Percentiles rank a stretch among this genome's conserved stretches.
Evolutionary conservation across 768 basidiomycete species (phyloP).

Genomic region (Erythrobasidium yunnanense): DNA sequence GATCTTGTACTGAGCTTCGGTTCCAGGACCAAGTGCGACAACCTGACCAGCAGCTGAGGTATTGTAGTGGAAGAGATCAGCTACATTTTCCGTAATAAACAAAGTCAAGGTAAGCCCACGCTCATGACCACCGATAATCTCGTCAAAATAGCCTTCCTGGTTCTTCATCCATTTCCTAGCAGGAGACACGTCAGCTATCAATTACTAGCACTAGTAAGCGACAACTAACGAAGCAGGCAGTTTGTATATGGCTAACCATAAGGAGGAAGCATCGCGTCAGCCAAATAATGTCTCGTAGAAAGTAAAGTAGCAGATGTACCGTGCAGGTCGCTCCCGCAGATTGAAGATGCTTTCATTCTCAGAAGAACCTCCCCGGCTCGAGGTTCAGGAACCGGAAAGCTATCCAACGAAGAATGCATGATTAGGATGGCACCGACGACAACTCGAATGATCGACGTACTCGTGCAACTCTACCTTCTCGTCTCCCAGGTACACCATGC

Average conservation of each 20-base stretch:
- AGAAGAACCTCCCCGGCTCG: slow-evolving; percentile 9
- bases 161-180: slow-evolving; percentile 23
- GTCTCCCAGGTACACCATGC: slow-evolving; percentile 14
- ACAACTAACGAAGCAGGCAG: slow-evolving; percentile 12
- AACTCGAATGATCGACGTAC: neutral
- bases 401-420: too few relatives aligned
- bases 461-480: slow-evolving; percentile 5
- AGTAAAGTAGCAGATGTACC: too few relatives aligned
- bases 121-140: slow-evolving; percentile 17
- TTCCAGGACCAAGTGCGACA: slow-evolving; percentile 4
- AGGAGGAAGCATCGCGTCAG: too few relatives aligned
- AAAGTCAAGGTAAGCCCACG: too few relatives aligned
- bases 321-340: slow-evolving; percentile 17
- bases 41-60: slow-evolving; percentile 7
- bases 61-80: neutral
- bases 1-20: neutral
- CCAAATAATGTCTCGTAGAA: too few relatives aligned
- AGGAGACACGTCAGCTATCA: neutral
- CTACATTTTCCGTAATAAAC: too few relatives aligned
- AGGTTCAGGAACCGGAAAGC: slow-evolving; percentile 7
- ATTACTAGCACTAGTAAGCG: neutral
- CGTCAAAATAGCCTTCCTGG: slow-evolving; percentile 21
- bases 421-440: too few relatives aligned
- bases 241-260: slow-evolving; percentile 21
- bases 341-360: slow-evolving; percentile 12